Percentiles rank a stretch among this genome's conserved stretches.
Evolutionary conservation across 495 filamentous ascomycete genomes (phyloP).

Genomic region (Aspergillus avenaceus): DNA sequence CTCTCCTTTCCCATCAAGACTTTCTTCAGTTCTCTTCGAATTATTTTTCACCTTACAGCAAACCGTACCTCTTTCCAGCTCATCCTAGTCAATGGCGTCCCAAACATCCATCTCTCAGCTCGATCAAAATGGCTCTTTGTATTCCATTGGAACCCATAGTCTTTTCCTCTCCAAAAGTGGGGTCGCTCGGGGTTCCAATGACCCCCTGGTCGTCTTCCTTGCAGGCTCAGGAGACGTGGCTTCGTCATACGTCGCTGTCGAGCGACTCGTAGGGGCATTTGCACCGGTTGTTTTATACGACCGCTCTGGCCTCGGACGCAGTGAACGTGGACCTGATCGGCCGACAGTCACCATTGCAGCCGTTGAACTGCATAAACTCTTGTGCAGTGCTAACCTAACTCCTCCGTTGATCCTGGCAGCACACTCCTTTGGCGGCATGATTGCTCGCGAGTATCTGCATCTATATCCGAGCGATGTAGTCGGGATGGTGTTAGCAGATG

Average conservation of each 20-base stretch:
- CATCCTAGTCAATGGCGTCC: not conserved
- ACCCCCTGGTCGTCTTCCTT: constrained; percentile 41
- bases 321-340: constrained; percentile 19
- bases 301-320: constrained; percentile 37
- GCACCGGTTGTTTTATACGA: constrained; percentile 38
- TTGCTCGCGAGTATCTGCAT: constrained; percentile 46
- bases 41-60: no score
- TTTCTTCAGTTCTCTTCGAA: no score
- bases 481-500: constrained; percentile 40
- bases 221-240: constrained; percentile 43
- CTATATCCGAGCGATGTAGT: constrained; percentile 22
- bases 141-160: constrained; percentile 28
- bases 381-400: constrained; percentile 9
- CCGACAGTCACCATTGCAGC: constrained; percentile 21
- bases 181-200: constrained; percentile 10
- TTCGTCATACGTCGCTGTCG: constrained; percentile 38
- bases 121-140: not conserved
- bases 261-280: constrained; percentile 21
- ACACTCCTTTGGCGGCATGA: constrained; percentile 50
- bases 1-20: no score
- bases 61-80: not conserved
- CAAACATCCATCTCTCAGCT: not conserved
- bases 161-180: constrained; percentile 30
- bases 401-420: constrained; percentile 42
- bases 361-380: constrained; percentile 29